Conservation (phyloP, 345 rosid species). For the Zanthoxylum bungeanum region DNA sequence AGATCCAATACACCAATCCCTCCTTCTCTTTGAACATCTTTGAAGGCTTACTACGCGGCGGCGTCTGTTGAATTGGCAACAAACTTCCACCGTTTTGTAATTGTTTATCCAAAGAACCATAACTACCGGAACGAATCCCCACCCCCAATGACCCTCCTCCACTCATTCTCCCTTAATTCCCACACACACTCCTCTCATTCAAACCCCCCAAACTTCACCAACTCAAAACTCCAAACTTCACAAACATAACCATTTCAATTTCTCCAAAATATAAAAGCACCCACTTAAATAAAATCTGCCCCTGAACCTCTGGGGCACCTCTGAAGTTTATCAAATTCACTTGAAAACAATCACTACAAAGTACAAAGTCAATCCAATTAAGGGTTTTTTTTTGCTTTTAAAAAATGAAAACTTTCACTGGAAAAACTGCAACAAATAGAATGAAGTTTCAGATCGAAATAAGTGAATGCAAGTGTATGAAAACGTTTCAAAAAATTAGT, state of each 20-base stretch:
- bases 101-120: constrained; percentile 81
- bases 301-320: constrained; percentile 18
- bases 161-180: constrained; percentile 44
- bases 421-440: background rate
- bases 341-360: background rate
- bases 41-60: constrained; percentile 53
- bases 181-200: constrained; percentile 39
- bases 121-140: constrained; percentile 86
- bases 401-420: background rate
- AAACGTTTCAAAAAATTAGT: background rate
- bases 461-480: background rate
- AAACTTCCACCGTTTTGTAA: constrained; percentile 39
- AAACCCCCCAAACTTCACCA: constrained; percentile 8
- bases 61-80: constrained; percentile 46
- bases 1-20: constrained; percentile 75
- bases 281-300: constrained; percentile 21
- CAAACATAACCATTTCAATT: background rate
- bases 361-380: background rate
- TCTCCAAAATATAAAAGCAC: background rate
- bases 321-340: constrained; percentile 10
- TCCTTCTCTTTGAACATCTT: constrained; percentile 90
- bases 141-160: constrained; percentile 61
- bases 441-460: constrained; percentile 3
- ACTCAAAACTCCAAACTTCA: background rate
- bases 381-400: background rate